phyloP scores from a whole-genome alignment of 495 filamentous ascomycete species.

The Astrothelium macrocarpum region DNA sequence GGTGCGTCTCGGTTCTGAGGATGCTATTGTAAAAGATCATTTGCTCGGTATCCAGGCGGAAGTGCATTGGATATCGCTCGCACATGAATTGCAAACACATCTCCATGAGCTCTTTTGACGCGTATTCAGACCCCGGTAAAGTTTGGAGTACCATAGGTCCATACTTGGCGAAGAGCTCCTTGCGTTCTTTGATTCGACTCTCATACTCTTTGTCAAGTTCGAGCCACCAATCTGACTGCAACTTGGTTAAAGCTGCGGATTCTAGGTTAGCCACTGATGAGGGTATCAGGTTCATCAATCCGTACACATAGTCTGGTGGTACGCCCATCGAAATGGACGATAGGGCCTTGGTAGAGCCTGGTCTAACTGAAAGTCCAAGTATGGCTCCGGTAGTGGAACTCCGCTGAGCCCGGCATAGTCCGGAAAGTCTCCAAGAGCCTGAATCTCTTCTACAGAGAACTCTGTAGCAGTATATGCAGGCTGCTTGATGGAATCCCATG shows the following conservation, averaged over 20 bases:
- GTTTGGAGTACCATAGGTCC: constrained; percentile 55
- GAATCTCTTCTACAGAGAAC: constrained; percentile 61
- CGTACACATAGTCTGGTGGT: constrained; percentile 93
- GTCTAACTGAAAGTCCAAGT: constrained; percentile 45
- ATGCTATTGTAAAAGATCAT: constrained; percentile 62
- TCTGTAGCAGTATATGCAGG: constrained; percentile 46
- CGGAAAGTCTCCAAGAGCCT: constrained; percentile 68
- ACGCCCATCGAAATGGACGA: constrained; percentile 76
- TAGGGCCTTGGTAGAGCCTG: constrained; percentile 34
- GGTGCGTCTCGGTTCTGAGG: constrained; percentile 52
- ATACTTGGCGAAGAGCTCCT: constrained; percentile 55
- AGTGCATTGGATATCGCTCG: constrained; percentile 71
- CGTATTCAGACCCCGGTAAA: constrained; percentile 71
- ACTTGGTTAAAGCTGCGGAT: constrained; percentile 58
- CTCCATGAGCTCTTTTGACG: constrained; percentile 86
- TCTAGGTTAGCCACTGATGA: constrained; percentile 15
- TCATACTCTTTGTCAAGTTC: constrained; percentile 75
- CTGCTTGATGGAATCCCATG: constrained; percentile 19
- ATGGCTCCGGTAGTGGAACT: constrained; percentile 62
- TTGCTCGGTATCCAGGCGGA: constrained; percentile 51
- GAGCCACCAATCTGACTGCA: constrained; percentile 85
- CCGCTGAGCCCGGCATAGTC: constrained; percentile 72
- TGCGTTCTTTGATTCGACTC: constrained; percentile 59
- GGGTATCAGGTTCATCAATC: constrained; percentile 9
- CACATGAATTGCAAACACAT: constrained; percentile 72